Evolutionary conservation across 305 asterid genomes (phyloP).

Genomic region (Fraxinus nigra): DNA sequence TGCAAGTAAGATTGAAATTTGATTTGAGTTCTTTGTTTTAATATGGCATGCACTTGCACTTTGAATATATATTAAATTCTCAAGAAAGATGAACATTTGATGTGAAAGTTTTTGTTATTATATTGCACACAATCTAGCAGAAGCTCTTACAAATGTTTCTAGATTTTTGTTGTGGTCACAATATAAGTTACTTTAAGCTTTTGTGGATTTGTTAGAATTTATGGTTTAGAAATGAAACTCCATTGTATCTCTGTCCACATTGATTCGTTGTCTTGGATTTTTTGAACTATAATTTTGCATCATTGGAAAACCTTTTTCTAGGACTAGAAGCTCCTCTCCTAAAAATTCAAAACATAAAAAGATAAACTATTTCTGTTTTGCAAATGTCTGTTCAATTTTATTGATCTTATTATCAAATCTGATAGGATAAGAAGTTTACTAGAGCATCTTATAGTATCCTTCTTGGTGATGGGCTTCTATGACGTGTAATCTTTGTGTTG

Average conservation of each 20-base stretch:
- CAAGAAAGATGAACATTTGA: not conserved
- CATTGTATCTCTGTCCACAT: not conserved
- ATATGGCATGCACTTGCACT: not conserved
- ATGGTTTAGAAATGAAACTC: not conserved
- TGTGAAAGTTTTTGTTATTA: not conserved
- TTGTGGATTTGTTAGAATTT: not conserved
- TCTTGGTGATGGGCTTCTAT: slow-evolving; percentile 7
- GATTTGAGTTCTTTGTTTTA: not conserved
- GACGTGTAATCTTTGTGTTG: not conserved
- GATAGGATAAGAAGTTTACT: not conserved
- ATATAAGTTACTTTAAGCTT: not conserved
- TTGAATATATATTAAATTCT: not conserved
- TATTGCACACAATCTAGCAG: not conserved
- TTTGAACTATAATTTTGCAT: slow-evolving; percentile 1
- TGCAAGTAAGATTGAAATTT: not conserved
- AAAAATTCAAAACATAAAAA: not conserved
- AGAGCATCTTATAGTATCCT: not conserved
- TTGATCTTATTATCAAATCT: not conserved
- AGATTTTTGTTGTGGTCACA: not conserved
- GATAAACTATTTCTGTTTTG: slow-evolving; percentile 7
- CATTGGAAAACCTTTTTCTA: not conserved
- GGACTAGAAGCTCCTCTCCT: not conserved
- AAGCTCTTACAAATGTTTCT: not conserved
- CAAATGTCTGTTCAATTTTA: not conserved
- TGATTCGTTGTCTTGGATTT: slow-evolving; percentile 5